Conservation (phyloP, 257 asterid species). For the Solanum dulcamara region DNA sequence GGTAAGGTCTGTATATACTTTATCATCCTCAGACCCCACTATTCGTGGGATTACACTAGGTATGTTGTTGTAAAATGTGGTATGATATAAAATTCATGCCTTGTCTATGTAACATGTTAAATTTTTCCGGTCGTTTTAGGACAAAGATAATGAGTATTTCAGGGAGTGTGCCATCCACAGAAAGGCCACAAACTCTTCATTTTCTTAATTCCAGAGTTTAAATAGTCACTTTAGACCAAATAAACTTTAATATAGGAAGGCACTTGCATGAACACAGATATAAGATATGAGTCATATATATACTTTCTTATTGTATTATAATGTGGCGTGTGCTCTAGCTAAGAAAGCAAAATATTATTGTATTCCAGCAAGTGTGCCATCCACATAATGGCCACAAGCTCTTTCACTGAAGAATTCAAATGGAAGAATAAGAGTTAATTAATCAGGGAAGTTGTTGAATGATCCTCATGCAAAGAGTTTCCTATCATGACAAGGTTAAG, state of each 20-base stretch:
- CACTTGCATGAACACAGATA: neutral
- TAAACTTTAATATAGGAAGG: neutral
- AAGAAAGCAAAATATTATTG: too few relatives aligned
- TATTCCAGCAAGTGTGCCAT: too few relatives aligned
- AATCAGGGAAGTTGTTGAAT: too few relatives aligned
- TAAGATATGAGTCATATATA: neutral
- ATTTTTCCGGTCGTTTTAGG: neutral
- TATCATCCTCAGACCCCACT: neutral
- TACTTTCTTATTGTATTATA: too few relatives aligned
- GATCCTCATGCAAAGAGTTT: too few relatives aligned
- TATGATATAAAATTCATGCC: neutral
- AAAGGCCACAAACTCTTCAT: neutral
- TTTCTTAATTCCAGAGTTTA: neutral
- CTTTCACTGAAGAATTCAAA: too few relatives aligned
- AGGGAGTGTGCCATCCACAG: conserved; percentile 30
- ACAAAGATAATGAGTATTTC: neutral
- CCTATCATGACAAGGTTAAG: too few relatives aligned
- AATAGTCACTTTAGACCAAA: neutral
- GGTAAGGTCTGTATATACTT: neutral
- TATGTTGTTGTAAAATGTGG: neutral
- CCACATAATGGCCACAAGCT: too few relatives aligned
- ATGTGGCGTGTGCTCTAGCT: too few relatives aligned
- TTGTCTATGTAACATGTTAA: neutral
- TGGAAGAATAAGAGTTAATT: too few relatives aligned
- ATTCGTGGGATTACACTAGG: neutral